Evolutionary conservation across 2,329 filamentous ascomycete species (phyloP), one percentile per base, ranked within the genome.

Genomic region (Aspergillus fischeri): DNA sequence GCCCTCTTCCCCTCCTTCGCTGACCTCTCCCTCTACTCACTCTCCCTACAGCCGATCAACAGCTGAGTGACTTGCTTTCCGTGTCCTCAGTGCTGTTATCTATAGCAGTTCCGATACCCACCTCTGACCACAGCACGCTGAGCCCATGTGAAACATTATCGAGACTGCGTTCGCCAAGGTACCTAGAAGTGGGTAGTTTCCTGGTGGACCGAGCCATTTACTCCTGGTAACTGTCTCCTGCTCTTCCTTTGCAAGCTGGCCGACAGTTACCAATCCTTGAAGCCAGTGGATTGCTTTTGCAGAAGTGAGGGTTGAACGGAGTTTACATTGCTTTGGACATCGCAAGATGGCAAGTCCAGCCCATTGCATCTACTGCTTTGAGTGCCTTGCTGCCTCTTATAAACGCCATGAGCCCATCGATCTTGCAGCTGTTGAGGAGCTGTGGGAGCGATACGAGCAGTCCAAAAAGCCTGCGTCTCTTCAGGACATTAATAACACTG

Each of bases 321-420:
- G 44, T 47, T 4, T 44, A 4, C 20, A 8, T 47, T 24, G 10
- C 24, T 47, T 24, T 24, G 24, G 21, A 25, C 20, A 24, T 24
- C 44, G 3, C 44, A 14, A 47, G 44, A 97, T 97, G 93, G 93
- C 94, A 51, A 88, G 89, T 56, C 77, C 84, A 67, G 88, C 87
- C 58, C 93, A 97, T 76, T 97, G 92, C 75, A 86, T 93, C 69
- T 92, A 88, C 76, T 97, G 92, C 80, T 97, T 99, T 80, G 94
- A 99, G 77, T 82, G 82, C 44, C 86, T 99, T 41, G 82, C 85
- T 51, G 88, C 92, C 54, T 84, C 86, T 59, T 90, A 96, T 64
- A 84, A 91, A 64, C 78, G 83, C 62, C 87, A 88, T 60, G 80
- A 86, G 57, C 78, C 89, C 10, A 80, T 92, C 65, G 81, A 80